Evolutionary conservation across 768 basidiomycete genomes (phyloP), one percentile per base, ranked within the genome.

Genomic region (Phlegmacium glaucopus): DNA sequence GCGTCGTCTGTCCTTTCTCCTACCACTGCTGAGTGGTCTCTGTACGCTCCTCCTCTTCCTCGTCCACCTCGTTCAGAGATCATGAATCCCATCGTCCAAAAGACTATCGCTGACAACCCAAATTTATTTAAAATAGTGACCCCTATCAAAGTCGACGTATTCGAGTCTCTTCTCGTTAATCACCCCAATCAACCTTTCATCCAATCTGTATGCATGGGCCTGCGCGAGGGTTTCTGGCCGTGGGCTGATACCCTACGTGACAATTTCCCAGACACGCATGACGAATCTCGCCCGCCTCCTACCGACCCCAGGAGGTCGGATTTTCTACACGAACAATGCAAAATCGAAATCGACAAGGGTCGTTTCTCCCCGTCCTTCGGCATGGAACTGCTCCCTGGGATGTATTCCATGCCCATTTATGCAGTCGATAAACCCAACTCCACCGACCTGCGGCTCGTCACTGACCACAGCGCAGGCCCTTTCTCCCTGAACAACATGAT

Each of bases 171-270:
- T n/a, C n/a, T n/a, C n/a, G n/a, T n/a, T n/a, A n/a, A n/a, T n/a
- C n/a, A n/a, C n/a, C n/a, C n/a, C n/a, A n/a, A n/a, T n/a, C n/a
- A n/a, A 63, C 35, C 65, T 57, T 69, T 72, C 18, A 69, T 77
- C 0, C 8, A 48, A 0, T 76, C 70, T 0, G 64, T 76, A 0
- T 47, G 56, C 2, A 8, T 27, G 0, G 64, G 67, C 0, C 55
- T 78, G 0, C 39, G 58, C 0, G 51, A 67, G 1, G 76, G 75
- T 0, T 76, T 77, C 42, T 78, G 73, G 75, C 76, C 76, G 0
- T 72, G 53, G 47, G 70, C 68, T 0, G 50, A 68, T 6, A 67
- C 65, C 0, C 28, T 38, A 9, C 22, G 40, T 2, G 38, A 25
- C 0, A 53, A 37, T 0, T 64, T 62, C 17, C 68, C 65, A 2